Evolutionary conservation across 2,329 filamentous ascomycete species (phyloP).

Genomic region (Periglandula ipomoeae): DNA sequence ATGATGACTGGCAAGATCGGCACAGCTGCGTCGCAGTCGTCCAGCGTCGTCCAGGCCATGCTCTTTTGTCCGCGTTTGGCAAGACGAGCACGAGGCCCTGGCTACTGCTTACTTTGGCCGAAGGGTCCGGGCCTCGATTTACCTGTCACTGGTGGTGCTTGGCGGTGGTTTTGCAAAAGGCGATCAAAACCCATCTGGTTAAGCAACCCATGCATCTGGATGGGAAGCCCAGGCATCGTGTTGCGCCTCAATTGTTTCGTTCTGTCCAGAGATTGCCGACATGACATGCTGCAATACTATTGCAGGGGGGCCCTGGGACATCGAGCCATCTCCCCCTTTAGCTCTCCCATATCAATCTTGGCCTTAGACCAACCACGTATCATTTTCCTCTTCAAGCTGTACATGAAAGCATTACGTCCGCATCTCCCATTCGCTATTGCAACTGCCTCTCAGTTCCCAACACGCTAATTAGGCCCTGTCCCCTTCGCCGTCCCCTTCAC

Average conservation of each 20-base stretch:
- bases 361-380: background rate
- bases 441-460: background rate
- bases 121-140: too few relatives aligned
- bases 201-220: too few relatives aligned
- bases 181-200: too few relatives aligned
- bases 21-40: background rate
- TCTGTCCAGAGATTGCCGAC: too few relatives aligned
- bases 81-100: background rate
- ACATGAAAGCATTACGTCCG: slow-evolving; percentile 20
- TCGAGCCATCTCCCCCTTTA: background rate
- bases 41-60: background rate
- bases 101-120: too few relatives aligned
- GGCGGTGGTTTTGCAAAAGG: too few relatives aligned
- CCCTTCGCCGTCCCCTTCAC: background rate
- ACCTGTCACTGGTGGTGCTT: too few relatives aligned
- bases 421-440: slow-evolving; percentile 16
- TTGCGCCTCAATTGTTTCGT: too few relatives aligned
- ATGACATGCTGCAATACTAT: too few relatives aligned
- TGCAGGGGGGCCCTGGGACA: background rate
- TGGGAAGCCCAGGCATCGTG: too few relatives aligned
- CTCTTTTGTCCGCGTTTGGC: background rate
- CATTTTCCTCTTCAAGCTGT: background rate
- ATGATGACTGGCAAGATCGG: background rate
- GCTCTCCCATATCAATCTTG: background rate
- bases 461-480: background rate